A percentile compares a stretch with the other conserved stretches of the same genome.
Evolutionary conservation across 1,139 yeast species (phyloP).

Genomic region (Saccharomyces hybrid): DNA sequence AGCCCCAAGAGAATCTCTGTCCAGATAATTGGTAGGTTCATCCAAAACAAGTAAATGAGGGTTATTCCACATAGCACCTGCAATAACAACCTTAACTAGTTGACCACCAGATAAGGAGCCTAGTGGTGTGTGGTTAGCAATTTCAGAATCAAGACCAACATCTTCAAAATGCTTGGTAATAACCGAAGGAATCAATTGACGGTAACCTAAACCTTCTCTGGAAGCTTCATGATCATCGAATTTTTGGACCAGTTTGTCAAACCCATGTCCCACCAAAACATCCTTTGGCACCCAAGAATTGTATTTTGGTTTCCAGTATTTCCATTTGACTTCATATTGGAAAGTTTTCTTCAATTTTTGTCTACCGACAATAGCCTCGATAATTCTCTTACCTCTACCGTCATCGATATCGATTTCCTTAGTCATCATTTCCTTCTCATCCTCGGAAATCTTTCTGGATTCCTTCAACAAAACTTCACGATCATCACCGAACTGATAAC

Average conservation of each 20-base stretch:
- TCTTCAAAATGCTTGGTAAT: conserved; percentile 95
- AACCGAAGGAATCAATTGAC: conserved; percentile 84
- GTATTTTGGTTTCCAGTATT: conserved; percentile 82
- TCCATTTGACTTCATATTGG: conserved; percentile 97
- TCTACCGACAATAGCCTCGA: conserved; percentile 95
- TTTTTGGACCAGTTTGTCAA: conserved; percentile 78
- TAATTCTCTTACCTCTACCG: conserved; percentile 80
- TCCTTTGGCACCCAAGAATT: conserved; percentile 93
- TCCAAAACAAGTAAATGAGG: conserved; percentile 96
- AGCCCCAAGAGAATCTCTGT: conserved; percentile 96
- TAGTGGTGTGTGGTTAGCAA: conserved; percentile 95
- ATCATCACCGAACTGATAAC: conserved; percentile 95
- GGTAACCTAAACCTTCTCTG: conserved; percentile 95
- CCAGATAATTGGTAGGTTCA: conserved; percentile 97
- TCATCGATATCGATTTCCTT: conserved; percentile 74
- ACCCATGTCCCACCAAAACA: conserved; percentile 68
- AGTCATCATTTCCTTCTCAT: conserved; percentile 72
- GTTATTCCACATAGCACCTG: conserved; percentile 99
- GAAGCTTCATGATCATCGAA: conserved; percentile 98
- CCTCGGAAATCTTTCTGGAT: conserved; percentile 78
- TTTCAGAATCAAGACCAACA: conserved; percentile 94
- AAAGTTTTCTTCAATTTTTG: conserved; percentile 91
- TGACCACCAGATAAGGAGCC: conserved; percentile 98
- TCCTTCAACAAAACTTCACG: conserved; percentile 93
- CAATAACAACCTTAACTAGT: conserved; percentile 94